Evolutionary conservation across 495 filamentous ascomycete genomes (phyloP).

Genomic region (Lophiotrema nucula): DNA sequence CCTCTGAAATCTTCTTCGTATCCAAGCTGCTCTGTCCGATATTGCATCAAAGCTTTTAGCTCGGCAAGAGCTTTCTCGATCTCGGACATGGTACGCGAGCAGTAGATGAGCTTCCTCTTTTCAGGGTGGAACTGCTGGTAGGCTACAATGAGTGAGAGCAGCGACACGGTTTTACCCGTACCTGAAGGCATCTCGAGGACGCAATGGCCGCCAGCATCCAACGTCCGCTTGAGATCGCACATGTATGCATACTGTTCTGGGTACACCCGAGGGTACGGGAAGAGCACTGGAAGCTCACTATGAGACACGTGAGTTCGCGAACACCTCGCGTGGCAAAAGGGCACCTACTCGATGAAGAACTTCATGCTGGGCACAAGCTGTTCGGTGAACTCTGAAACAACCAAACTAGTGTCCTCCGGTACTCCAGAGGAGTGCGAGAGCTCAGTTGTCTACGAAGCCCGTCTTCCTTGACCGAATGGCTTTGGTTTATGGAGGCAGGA

Average conservation of each 20-base stretch:
- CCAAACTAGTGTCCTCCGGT: background rate
- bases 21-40: slow-evolving; percentile 80
- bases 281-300: slow-evolving; percentile 92
- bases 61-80: slow-evolving; percentile 96
- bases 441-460: too few species aligned
- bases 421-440: too few species aligned
- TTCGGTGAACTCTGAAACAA: background rate
- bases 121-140: slow-evolving; percentile 91
- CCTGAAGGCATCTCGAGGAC: slow-evolving; percentile 99
- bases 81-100: slow-evolving; percentile 94
- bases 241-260: slow-evolving; percentile 99
- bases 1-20: slow-evolving; percentile 88
- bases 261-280: slow-evolving; percentile 96
- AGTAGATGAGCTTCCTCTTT: slow-evolving; percentile 95
- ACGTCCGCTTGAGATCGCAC: slow-evolving; percentile 95
- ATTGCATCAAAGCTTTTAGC: slow-evolving; percentile 90
- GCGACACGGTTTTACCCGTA: slow-evolving; percentile 96
- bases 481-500: too few species aligned
- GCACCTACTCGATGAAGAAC: slow-evolving; percentile 86
- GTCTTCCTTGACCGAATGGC: too few species aligned
- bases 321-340: background rate
- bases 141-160: slow-evolving; percentile 92
- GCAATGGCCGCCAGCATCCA: slow-evolving; percentile 92
- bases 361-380: slow-evolving; percentile 63
- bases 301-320: slow-evolving; percentile 22